These are phyloP conservation scores for Diaporthe sp. DNA, from an alignment of 2,329 filamentous ascomycete species.

Conservation along the genomic window DNA sequence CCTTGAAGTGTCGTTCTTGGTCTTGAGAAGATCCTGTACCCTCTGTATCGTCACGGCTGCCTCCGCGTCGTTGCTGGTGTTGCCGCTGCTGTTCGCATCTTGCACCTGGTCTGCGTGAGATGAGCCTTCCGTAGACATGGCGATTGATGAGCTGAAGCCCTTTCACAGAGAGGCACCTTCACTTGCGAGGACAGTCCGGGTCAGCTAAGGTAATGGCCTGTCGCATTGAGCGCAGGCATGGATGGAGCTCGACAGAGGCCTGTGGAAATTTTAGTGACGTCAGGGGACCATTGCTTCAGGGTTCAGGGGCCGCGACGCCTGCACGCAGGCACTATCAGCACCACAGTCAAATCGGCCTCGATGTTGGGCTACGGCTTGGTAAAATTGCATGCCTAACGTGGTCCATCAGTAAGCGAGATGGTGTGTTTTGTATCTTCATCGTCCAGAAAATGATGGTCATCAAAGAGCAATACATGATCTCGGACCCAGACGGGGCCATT, in stretches of 20 bases:
- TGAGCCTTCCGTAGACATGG: conserved; percentile 9
- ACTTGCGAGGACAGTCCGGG: not conserved
- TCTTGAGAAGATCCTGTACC: conserved; percentile 68
- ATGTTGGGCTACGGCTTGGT: no score
- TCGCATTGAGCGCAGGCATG: not conserved
- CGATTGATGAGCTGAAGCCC: not conserved
- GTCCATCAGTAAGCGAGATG: no score
- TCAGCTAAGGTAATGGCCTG: not conserved
- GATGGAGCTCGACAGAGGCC: not conserved
- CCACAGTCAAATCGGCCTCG: no score
- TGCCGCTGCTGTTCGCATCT: not conserved
- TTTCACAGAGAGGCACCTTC: not conserved
- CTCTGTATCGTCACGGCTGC: conserved; percentile 56
- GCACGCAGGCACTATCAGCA: not conserved
- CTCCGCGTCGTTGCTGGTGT: not conserved
- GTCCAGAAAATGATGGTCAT: no score
- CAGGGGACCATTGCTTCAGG: not conserved
- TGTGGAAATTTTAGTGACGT: conserved; percentile 30
- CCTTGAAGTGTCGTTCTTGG: conserved; percentile 76
- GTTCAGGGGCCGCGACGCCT: not conserved
- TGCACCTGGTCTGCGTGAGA: conserved; percentile 3
- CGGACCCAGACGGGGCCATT: no score
- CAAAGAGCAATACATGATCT: no score
- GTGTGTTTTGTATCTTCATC: no score
- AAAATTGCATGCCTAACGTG: no score